phyloP scores from a whole-genome alignment of 768 basidiomycete genomes.

The Pleurotus eryngii region DNA sequence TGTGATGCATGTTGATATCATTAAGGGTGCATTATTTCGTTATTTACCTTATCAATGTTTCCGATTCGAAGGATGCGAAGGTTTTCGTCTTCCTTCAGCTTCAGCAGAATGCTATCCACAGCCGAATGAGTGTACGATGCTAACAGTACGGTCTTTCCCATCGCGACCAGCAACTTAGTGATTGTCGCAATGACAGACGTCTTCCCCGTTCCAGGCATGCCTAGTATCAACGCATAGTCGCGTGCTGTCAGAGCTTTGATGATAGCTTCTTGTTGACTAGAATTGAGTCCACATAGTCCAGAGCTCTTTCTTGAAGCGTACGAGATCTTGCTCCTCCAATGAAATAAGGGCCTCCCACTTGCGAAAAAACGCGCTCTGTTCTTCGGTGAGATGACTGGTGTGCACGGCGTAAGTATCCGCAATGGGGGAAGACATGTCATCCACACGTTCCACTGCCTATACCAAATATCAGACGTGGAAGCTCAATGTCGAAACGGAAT shows the following conservation, averaged over 20 bases:
- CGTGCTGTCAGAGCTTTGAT: slow-evolving; percentile 69
- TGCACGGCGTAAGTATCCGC: slow-evolving; percentile 71
- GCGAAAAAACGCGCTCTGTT: slow-evolving; percentile 77
- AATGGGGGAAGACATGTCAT: slow-evolving; percentile 50
- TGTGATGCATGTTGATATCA: slow-evolving; percentile 22
- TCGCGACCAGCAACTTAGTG: slow-evolving; percentile 71
- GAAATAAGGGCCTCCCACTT: slow-evolving; percentile 87
- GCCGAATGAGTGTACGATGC: slow-evolving; percentile 97
- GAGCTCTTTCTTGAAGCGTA: slow-evolving; percentile 83
- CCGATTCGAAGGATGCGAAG: slow-evolving; percentile 83
- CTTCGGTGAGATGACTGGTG: slow-evolving; percentile 71
- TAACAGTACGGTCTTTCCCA: slow-evolving; percentile 85
- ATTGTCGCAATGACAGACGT: slow-evolving; percentile 91
- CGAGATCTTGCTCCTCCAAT: slow-evolving; percentile 81
- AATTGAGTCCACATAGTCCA: slow-evolving; percentile 86
- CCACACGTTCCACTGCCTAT: slow-evolving; percentile 68
- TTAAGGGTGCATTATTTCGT: no score
- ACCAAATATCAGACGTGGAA: background rate
- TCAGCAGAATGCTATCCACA: slow-evolving; percentile 93
- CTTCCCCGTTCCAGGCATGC: slow-evolving; percentile 99
- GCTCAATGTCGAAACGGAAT: background rate
- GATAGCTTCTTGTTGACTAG: slow-evolving; percentile 70
- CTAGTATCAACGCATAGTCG: slow-evolving; percentile 90
- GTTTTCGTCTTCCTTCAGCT: slow-evolving; percentile 59
- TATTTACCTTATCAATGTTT: slow-evolving; percentile 80